A percentile compares a stretch with the other conserved stretches of the same genome.
Conservation (phyloP, 139 green algal species). For the Pedinophyceae sp. region DNA sequence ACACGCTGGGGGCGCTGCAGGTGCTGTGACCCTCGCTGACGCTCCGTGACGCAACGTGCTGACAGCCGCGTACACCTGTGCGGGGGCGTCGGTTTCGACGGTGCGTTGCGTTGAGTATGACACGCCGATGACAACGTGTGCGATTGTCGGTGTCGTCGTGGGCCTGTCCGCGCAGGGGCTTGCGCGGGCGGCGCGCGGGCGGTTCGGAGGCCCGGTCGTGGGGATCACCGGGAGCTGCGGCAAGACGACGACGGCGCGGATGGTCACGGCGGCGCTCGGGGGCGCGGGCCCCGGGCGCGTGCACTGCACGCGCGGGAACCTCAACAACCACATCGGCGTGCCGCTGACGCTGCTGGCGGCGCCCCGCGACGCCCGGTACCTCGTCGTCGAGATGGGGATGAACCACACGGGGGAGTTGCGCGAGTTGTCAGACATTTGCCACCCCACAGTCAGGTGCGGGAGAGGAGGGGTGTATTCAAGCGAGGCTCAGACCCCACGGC, state of each 20-base stretch:
- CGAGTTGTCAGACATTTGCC: conserved; percentile 8
- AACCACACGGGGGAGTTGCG: conserved; percentile 17
- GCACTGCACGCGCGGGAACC: conserved; percentile 18
- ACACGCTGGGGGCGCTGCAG: conserved; percentile 16
- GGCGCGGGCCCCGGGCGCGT: conserved; percentile 4
- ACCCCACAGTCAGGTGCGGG: conserved; percentile 9
- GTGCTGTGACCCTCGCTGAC: too few relatives aligned
- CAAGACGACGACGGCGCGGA: conserved; percentile 21
- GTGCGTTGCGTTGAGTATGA: conserved; percentile 9
- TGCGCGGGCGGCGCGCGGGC: too few relatives aligned
- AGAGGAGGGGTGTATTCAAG: background rate
- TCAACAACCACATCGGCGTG: conserved; percentile 32
- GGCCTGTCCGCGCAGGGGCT: background rate
- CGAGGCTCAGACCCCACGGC: background rate
- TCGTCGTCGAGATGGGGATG: conserved; percentile 27
- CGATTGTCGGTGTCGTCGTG: background rate
- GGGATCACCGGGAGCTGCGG: conserved; percentile 16
- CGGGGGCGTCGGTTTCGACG: conserved; percentile 10
- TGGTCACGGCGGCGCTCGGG: conserved; percentile 4
- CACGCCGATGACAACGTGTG: background rate
- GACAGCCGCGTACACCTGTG: conserved; percentile 9
- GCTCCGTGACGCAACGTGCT: conserved; percentile 1
- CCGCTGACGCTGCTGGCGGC: conserved; percentile 17
- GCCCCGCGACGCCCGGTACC: background rate
- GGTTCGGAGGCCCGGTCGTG: conserved; percentile 6